Evolutionary conservation across 2,329 filamentous ascomycete genomes (phyloP).

Genomic region (Aspergillus sergii): DNA sequence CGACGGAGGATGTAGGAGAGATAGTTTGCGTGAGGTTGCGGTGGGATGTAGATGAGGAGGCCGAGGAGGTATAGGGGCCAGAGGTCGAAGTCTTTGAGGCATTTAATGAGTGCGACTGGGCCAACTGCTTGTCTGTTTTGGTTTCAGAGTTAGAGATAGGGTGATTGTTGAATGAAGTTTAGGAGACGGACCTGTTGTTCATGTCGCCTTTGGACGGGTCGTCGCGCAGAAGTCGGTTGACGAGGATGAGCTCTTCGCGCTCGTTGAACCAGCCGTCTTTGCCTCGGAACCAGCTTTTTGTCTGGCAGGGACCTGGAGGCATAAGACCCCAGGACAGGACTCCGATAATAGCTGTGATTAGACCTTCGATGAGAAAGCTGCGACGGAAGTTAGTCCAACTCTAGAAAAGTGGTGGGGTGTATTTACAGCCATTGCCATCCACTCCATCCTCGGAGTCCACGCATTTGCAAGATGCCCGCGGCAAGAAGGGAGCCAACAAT

Average conservation of each 20-base stretch:
- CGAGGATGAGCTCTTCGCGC: slow-evolving; percentile 1
- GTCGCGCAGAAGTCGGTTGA: slow-evolving; percentile 2
- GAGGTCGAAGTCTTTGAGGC: slow-evolving; percentile 61
- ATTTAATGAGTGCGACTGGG: not conserved
- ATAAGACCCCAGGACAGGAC: slow-evolving; percentile 48
- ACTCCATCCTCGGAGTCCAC: slow-evolving; percentile 29
- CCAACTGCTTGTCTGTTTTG: not conserved
- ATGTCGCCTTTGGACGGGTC: slow-evolving; percentile 2
- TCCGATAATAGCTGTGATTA: not conserved
- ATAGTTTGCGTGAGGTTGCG: slow-evolving; percentile 53
- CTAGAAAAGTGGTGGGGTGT: slow-evolving; percentile 7
- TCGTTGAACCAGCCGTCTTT: slow-evolving; percentile 6
- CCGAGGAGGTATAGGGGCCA: slow-evolving; percentile 61
- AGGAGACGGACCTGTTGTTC: not conserved
- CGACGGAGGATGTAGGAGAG: slow-evolving; percentile 61
- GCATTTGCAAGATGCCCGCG: slow-evolving; percentile 38
- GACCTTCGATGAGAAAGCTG: slow-evolving; percentile 12
- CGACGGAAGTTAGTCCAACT: not conserved
- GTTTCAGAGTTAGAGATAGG: not conserved
- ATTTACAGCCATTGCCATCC: slow-evolving; percentile 38
- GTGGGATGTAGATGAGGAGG: slow-evolving; percentile 57
- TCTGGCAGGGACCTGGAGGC: slow-evolving; percentile 5
- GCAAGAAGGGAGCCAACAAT: slow-evolving; percentile 48
- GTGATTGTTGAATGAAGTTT: not conserved
- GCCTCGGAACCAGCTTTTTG: slow-evolving; percentile 6